Conservation (phyloP, 441 rosid species). For the Rhodomyrtus psidioides region DNA sequence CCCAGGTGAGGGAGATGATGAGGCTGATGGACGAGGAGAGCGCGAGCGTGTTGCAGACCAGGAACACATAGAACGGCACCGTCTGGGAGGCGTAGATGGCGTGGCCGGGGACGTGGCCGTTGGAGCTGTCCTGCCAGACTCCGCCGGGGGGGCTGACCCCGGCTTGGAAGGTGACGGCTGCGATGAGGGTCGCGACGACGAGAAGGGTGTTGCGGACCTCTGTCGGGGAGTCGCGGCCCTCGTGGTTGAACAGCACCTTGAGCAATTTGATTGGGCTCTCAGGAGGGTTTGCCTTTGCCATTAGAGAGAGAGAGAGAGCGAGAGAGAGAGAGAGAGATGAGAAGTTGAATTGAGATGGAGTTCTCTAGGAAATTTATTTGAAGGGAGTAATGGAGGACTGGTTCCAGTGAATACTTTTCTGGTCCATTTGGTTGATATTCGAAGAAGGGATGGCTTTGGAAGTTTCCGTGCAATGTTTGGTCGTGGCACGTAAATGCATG, state of each 20-base stretch:
- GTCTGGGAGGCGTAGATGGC: neutral
- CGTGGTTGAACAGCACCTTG: neutral
- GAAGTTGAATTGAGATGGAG: neutral
- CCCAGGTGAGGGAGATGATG: neutral
- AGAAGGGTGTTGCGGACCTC: slow-evolving; percentile 6
- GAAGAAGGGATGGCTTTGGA: too few relatives aligned
- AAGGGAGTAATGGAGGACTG: neutral
- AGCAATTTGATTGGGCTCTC: neutral
- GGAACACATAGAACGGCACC: neutral
- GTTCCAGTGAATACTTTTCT: neutral
- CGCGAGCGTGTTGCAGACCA: neutral
- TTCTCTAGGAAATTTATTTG: neutral
- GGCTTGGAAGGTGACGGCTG: slow-evolving; percentile 9
- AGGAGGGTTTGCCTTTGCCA: neutral
- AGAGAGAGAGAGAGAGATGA: neutral
- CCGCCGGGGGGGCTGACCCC: slow-evolving; percentile 18
- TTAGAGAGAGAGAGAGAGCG: neutral
- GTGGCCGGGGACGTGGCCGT: neutral
- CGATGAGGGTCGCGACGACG: slow-evolving; percentile 4
- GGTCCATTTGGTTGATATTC: neutral
- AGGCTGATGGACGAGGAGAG: neutral
- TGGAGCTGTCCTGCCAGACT: neutral
- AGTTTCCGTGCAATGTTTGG: too few relatives aligned
- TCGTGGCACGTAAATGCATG: too few relatives aligned
- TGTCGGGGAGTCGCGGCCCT: neutral